Base-by-base conservation (phyloP, 140 eudicot species). In the Cichorium intybus region DNA sequence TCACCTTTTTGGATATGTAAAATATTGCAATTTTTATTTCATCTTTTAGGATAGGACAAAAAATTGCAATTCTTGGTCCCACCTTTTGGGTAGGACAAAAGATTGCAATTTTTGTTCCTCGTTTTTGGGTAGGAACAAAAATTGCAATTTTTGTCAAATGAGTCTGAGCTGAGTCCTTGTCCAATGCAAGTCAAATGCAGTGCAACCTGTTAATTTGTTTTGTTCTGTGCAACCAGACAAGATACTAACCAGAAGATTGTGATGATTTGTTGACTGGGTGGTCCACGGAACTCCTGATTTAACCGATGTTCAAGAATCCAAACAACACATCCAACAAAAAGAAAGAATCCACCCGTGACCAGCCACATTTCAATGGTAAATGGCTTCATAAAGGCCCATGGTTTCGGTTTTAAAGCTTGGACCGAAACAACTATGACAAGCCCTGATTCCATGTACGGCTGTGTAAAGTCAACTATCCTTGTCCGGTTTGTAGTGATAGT, bases 401-500 rank as follows among this genome's bases (percentile, higher is more conserved):
- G 83, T 69, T 78, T 81, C 5, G 90, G 77, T 71, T 81, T 93
- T 3, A 22, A 34, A 55, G 24, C 71, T 55, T 76, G 83, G 49
- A 84, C 82, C 0, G 94, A 73, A 64, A 85, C 90, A 71, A 93
- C 87, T 21, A 93, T 73, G 3, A 93, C 94, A 7, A 93, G 90
- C 56, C 99, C 99, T 1, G 99, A 93, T 81, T 86, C 99, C 86
- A 86, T 85, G 69, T 45, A 93, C 56, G 99, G 99, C 34, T 93
- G 99, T 1, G 99, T 93, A 37, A 93, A 93, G 77, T 93, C 99
- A 76, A 93, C 97, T 45, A 86, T 77, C 56, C 95, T 77, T 4
- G 97, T 93, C 48, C 99, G 81, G 70, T 84, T 93, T 60, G 95
- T 93, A 29, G 62, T 77, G 16, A 88, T 93, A 5, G 99, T 93